Evolutionary conservation across 2,329 filamentous ascomycete species (phyloP).

Genomic region (Cyclaneusma minus): DNA sequence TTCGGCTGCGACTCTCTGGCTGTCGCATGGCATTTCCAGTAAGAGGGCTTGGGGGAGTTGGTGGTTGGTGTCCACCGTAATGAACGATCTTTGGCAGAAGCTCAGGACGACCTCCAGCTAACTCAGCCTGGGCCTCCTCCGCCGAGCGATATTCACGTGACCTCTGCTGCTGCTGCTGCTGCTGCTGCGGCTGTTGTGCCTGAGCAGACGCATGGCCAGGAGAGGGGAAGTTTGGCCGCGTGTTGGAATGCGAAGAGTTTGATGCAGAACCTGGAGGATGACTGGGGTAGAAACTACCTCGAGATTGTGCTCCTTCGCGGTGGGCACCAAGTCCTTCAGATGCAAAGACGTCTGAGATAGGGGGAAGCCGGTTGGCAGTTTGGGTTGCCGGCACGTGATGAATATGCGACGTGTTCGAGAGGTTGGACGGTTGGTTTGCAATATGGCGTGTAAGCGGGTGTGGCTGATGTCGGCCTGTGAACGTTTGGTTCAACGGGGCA

Average conservation of each 20-base stretch:
- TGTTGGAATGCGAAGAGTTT: slow-evolving; percentile 47
- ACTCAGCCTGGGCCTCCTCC: slow-evolving; percentile 82
- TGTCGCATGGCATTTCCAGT: slow-evolving; percentile 15
- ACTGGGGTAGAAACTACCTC: slow-evolving; percentile 10
- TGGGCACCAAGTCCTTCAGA: slow-evolving; percentile 52
- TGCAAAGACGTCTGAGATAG: slow-evolving; percentile 88
- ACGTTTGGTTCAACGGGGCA: slow-evolving; percentile 84
- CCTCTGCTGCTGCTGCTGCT: slow-evolving; percentile 41
- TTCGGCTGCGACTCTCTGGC: slow-evolving; percentile 48
- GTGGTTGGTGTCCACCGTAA: slow-evolving; percentile 86
- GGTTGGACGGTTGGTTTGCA: slow-evolving; percentile 65
- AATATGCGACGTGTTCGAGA: slow-evolving; percentile 76
- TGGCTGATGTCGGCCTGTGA: slow-evolving; percentile 74
- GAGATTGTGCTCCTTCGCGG: slow-evolving; percentile 25
- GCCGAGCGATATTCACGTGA: slow-evolving; percentile 85
- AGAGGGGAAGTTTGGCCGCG: slow-evolving; percentile 57
- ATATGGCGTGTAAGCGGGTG: slow-evolving; percentile 64
- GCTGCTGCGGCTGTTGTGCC: slow-evolving; percentile 21
- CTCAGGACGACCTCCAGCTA: slow-evolving; percentile 85
- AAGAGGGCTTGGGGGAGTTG: slow-evolving; percentile 54
- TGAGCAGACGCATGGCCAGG: slow-evolving; percentile 53
- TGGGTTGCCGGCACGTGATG: slow-evolving; percentile 80
- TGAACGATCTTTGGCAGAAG: slow-evolving; percentile 87
- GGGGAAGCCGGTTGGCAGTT: slow-evolving; percentile 81
- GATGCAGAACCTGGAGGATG: slow-evolving; percentile 19